Percentiles rank a stretch among this genome's conserved stretches.
These are phyloP conservation scores for Aphanoascus verrucosus DNA, from an alignment of 2,329 filamentous ascomycete genomes.

Conservation along the genomic window DNA sequence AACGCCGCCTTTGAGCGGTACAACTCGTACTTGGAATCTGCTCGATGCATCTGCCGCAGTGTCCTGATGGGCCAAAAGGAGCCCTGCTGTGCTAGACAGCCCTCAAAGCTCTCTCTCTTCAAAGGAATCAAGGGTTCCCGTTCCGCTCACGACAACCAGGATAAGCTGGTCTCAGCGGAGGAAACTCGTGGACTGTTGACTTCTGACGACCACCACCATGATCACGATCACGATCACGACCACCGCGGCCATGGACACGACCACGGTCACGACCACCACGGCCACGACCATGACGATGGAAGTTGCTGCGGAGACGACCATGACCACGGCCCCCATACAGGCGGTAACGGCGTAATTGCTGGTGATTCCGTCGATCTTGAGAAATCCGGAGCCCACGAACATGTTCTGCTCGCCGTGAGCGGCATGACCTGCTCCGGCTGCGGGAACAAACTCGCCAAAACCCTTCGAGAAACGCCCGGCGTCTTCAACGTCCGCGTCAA, in stretches of 20 bases:
- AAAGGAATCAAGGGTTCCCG: neutral
- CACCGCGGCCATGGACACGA: conserved; percentile 3
- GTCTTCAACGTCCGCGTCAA: conserved; percentile 17
- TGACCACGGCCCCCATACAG: neutral
- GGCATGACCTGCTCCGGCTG: conserved; percentile 29
- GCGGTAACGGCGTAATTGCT: neutral
- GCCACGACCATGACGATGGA: conserved; percentile 4
- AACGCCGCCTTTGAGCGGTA: conserved; percentile 20
- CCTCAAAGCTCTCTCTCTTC: conserved; percentile 6
- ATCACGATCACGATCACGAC: neutral
- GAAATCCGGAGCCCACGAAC: conserved; percentile 11
- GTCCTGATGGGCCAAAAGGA: conserved; percentile 15
- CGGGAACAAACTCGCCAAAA: conserved; percentile 18
- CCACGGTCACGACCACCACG: neutral
- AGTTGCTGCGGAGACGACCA: conserved; percentile 7
- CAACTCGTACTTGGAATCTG: conserved; percentile 21
- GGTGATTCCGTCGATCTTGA: conserved; percentile 8
- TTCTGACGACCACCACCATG: neutral
- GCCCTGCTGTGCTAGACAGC: conserved; percentile 7
- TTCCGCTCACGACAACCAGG: neutral
- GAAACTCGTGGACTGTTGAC: conserved; percentile 7
- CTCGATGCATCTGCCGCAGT: conserved; percentile 21
- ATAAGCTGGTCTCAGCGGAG: conserved; percentile 1
- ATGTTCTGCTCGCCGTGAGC: conserved; percentile 12
- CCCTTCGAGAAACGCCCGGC: conserved; percentile 14